Percentiles rank a stretch among this genome's conserved stretches.
phyloP scores from a whole-genome alignment of 2,329 filamentous ascomycete species.

The Phialemoniopsis sp. region DNA sequence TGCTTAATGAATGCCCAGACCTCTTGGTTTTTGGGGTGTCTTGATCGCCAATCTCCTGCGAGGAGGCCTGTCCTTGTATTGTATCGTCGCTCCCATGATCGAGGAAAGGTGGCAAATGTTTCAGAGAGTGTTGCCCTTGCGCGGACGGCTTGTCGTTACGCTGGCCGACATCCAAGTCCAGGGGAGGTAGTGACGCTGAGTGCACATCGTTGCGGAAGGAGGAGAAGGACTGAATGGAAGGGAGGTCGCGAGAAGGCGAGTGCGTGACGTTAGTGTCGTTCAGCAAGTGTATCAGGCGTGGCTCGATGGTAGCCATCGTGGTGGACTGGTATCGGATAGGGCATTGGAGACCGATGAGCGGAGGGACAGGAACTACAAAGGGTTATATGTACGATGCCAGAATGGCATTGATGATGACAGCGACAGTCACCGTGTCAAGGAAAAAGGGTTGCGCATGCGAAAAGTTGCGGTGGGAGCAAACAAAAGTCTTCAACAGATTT shows the following conservation, averaged over 20 bases:
- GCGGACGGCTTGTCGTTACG: constrained; percentile 29
- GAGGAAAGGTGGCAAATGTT: constrained; percentile 7
- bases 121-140: constrained; percentile 14
- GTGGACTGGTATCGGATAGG: constrained; percentile 21
- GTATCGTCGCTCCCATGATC: constrained; percentile 8
- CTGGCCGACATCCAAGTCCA: constrained; percentile 45
- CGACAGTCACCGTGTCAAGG: too few relatives aligned
- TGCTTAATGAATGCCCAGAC: constrained; percentile 29
- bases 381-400: too few relatives aligned
- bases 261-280: constrained; percentile 51
- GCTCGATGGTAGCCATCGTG: constrained; percentile 64
- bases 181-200: constrained; percentile 38
- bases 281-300: constrained; percentile 60
- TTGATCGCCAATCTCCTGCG: constrained; percentile 10
- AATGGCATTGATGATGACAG: too few relatives aligned
- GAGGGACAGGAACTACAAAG: constrained; percentile 6
- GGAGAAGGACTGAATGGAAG: constrained; percentile 45
- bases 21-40: constrained; percentile 11
- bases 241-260: constrained; percentile 46
- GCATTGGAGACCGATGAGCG: constrained; percentile 27
- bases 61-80: constrained; percentile 1
- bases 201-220: constrained; percentile 37
- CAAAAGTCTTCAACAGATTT: too few relatives aligned
- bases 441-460: too few relatives aligned
- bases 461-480: too few relatives aligned